Conservation (phyloP, 2,329 filamentous ascomycete species). For the Alternaria burnsii region DNA sequence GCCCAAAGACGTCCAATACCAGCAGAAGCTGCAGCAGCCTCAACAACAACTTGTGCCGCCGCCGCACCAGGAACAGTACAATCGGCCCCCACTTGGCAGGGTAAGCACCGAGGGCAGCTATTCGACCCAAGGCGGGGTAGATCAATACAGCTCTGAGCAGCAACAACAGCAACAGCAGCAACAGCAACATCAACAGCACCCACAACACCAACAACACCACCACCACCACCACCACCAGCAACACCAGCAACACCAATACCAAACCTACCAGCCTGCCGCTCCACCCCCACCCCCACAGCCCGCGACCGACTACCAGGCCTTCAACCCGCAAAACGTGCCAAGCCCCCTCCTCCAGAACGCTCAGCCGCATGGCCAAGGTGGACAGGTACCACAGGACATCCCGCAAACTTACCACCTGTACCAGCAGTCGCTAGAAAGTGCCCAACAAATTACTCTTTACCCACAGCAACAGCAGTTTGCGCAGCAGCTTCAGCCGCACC, state of each 20-base stretch:
- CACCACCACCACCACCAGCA: constrained; percentile 39
- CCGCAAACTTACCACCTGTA: constrained; percentile 37
- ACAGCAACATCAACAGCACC: constrained; percentile 39
- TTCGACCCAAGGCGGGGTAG: constrained; percentile 50
- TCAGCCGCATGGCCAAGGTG: constrained; percentile 40
- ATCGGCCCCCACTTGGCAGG: constrained; percentile 50
- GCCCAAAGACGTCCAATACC: constrained; percentile 48
- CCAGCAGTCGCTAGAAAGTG: constrained; percentile 32
- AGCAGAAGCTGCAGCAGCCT: constrained; percentile 34
- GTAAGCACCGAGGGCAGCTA: constrained; percentile 52
- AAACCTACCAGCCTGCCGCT: constrained; percentile 40
- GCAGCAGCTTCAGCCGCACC: constrained; percentile 28
- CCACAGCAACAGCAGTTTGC: constrained; percentile 35
- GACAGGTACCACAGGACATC: constrained; percentile 33
- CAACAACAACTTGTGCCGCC: constrained; percentile 39
- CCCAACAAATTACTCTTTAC: constrained; percentile 37
- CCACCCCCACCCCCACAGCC: constrained; percentile 34
- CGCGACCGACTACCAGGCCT: constrained; percentile 44
- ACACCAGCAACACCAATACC: constrained; percentile 38
- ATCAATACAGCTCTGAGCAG: constrained; percentile 51
- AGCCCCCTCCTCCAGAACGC: constrained; percentile 40
- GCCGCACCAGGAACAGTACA: constrained; percentile 44
- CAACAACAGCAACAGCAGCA: constrained; percentile 39
- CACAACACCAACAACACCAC: constrained; percentile 35
- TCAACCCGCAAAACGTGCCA: constrained; percentile 42